These are phyloP conservation scores for Recurvomyces mirabilis DNA, from an alignment of 495 filamentous ascomycete genomes.

Conservation along the genomic window DNA sequence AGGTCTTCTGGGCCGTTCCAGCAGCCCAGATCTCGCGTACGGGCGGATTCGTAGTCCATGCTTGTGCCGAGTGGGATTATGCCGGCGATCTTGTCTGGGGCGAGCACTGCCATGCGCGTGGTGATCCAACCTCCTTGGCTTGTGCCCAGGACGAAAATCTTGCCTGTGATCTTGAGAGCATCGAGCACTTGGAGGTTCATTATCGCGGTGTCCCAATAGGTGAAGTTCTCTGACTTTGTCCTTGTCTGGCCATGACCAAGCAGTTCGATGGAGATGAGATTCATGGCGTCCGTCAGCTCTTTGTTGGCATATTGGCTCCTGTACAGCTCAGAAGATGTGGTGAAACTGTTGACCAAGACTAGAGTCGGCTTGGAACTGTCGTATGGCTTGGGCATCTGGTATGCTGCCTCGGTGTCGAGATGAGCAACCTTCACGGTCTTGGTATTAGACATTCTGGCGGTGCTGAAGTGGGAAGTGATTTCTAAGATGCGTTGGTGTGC, in stretches of 20 bases:
- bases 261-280: conserved; percentile 40
- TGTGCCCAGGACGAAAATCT: conserved; percentile 48
- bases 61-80: conserved; percentile 53
- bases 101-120: conserved; percentile 46
- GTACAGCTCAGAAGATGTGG: conserved; percentile 43
- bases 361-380: conserved; percentile 47
- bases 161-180: conserved; percentile 36
- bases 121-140: conserved; percentile 56
- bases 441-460: conserved; percentile 7
- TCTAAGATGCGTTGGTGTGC: conserved; percentile 6
- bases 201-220: conserved; percentile 42
- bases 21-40: conserved; percentile 40
- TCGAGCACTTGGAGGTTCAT: conserved; percentile 44
- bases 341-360: conserved; percentile 50
- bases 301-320: conserved; percentile 37
- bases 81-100: conserved; percentile 50
- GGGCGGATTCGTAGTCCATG: conserved; percentile 49
- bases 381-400: conserved; percentile 36
- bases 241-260: conserved; percentile 43
- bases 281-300: conserved; percentile 36
- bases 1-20: conserved; percentile 44
- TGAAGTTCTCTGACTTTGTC: conserved; percentile 34
- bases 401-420: conserved; percentile 45
- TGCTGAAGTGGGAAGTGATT: conserved; percentile 1
- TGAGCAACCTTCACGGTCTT: conserved; percentile 39